Evolutionary conservation across 2,329 filamentous ascomycete genomes (phyloP).

Genomic region (Neonectria coccinea): DNA sequence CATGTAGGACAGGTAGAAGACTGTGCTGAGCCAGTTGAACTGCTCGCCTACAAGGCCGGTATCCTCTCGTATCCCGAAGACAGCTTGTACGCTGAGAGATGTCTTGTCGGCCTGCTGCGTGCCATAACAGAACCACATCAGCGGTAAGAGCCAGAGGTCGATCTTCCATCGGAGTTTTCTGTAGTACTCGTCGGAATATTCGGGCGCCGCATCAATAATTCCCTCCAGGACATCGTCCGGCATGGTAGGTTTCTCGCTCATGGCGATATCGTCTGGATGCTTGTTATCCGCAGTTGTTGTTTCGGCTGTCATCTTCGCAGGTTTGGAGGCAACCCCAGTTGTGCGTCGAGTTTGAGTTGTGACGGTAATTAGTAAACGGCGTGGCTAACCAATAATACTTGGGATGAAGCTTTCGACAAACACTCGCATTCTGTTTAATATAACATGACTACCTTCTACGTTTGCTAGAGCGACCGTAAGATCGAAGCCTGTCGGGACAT

Average conservation of each 20-base stretch:
- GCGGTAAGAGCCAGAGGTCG: slow-evolving; percentile 46
- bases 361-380: background rate
- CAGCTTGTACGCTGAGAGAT: slow-evolving; percentile 46
- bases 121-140: slow-evolving; percentile 49
- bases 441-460: background rate
- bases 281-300: background rate
- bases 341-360: background rate
- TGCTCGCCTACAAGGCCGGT: slow-evolving; percentile 46
- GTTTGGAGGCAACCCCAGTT: background rate
- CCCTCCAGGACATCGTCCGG: slow-evolving; percentile 15
- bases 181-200: slow-evolving; percentile 43
- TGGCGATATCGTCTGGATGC: background rate
- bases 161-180: slow-evolving; percentile 47
- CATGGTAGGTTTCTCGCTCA: slow-evolving; percentile 1
- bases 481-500: background rate
- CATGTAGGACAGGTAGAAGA: slow-evolving; percentile 48
- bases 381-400: background rate
- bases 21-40: slow-evolving; percentile 48
- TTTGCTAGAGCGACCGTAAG: background rate
- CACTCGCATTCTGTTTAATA: background rate
- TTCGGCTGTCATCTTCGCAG: slow-evolving; percentile 4
- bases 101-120: slow-evolving; percentile 49
- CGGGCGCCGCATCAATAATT: slow-evolving; percentile 12
- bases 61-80: slow-evolving; percentile 48
- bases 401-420: background rate